Conservation (phyloP, 805 yeast species). For the Barnettozyma populi region DNA sequence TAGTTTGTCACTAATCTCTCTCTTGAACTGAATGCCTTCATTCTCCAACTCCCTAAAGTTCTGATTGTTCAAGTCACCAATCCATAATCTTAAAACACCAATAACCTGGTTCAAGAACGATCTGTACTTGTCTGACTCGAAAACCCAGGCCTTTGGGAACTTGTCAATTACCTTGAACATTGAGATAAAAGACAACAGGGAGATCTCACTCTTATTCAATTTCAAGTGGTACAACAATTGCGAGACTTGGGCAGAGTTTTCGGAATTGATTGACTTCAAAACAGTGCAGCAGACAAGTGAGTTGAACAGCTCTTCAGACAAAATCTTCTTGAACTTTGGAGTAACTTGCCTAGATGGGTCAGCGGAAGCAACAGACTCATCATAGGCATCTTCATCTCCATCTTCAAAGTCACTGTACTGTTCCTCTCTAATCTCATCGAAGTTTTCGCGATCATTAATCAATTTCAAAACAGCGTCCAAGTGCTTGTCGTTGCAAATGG, state of each 20-base stretch:
- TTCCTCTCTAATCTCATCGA: background rate
- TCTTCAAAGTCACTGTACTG: slow-evolving; percentile 4
- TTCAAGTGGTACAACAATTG: slow-evolving; percentile 17
- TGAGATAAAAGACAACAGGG: slow-evolving; percentile 24
- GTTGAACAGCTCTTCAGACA: slow-evolving; percentile 23
- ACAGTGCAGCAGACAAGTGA: slow-evolving; percentile 22
- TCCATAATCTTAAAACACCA: slow-evolving; percentile 25
- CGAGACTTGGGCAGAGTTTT: slow-evolving; percentile 13
- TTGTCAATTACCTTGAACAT: slow-evolving; percentile 23
- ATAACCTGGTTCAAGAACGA: slow-evolving; percentile 11
- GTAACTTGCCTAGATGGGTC: slow-evolving; percentile 9
- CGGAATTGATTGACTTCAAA: slow-evolving; percentile 18
- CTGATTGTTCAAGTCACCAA: slow-evolving; percentile 23
- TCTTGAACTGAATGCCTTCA: slow-evolving; percentile 22
- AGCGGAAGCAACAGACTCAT: background rate
- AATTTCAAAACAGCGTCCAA: slow-evolving; percentile 17
- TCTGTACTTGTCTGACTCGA: slow-evolving; percentile 15
- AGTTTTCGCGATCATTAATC: slow-evolving; percentile 12
- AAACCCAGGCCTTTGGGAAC: slow-evolving; percentile 23
- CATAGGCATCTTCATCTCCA: slow-evolving; percentile 4
- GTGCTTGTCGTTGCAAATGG: slow-evolving; percentile 25
- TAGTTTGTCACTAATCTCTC: slow-evolving; percentile 27
- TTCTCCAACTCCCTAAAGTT: slow-evolving; percentile 22
- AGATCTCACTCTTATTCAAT: slow-evolving; percentile 17
- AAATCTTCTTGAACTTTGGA: slow-evolving; percentile 15